phyloP scores from a whole-genome alignment of 345 rosid species.

The Reutealis trisperma region DNA sequence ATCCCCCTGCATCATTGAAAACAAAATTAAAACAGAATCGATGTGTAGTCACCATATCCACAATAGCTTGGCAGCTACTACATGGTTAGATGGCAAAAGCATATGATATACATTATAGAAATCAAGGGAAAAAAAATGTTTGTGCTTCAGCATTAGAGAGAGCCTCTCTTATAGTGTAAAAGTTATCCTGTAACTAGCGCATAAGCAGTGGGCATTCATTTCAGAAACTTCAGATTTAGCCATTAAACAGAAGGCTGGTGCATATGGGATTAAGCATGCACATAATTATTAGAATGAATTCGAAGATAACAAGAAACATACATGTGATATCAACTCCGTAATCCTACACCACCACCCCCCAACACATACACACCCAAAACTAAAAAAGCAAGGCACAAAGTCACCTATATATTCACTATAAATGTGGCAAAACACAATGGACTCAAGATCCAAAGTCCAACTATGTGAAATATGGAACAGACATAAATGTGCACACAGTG shows the following conservation, averaged over 20 bases:
- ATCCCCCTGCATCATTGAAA: slow-evolving; percentile 54
- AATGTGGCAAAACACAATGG: background rate
- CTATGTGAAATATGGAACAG: background rate
- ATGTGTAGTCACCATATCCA: background rate
- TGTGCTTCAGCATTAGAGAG: too few species aligned
- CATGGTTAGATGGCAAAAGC: background rate
- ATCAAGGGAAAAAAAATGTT: background rate
- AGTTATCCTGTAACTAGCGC: background rate
- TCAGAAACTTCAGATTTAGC: background rate
- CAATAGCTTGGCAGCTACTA: background rate
- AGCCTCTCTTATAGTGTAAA: background rate
- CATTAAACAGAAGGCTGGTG: background rate
- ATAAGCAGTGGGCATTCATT: background rate
- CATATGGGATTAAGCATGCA: background rate
- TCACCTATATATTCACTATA: background rate
- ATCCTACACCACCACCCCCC: background rate
- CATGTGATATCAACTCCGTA: background rate
- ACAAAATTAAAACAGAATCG: slow-evolving; percentile 7
- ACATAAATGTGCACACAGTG: background rate
- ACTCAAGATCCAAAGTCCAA: background rate
- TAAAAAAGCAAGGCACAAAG: background rate
- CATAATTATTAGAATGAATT: background rate
- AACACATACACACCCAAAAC: too few species aligned
- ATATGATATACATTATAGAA: background rate
- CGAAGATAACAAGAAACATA: background rate